A percentile compares a stretch with the other conserved stretches of the same genome.
These are phyloP conservation scores for Nemania sp. DNA, from an alignment of 2,329 filamentous ascomycete genomes.

Conservation along the genomic window DNA sequence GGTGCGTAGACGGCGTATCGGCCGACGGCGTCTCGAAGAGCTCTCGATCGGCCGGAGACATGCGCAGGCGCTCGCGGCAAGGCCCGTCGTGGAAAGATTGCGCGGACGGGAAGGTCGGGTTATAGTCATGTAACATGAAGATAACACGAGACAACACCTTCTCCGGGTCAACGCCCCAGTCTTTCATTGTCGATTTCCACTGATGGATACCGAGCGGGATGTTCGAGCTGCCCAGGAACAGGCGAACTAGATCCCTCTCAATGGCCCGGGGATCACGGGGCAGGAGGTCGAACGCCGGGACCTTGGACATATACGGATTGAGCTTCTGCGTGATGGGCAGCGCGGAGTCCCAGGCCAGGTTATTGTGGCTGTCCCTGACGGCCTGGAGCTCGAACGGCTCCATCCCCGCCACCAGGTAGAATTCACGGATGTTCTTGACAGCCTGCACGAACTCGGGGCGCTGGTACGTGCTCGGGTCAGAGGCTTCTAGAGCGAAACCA, in stretches of 20 bases:
- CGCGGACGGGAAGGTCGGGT: not conserved
- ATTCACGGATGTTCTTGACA: constrained; percentile 5
- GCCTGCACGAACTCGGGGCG: not conserved
- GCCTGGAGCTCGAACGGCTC: not conserved
- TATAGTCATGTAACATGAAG: constrained; percentile 3
- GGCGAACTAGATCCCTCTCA: not conserved
- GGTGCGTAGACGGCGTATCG: not conserved
- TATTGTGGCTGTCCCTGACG: not conserved
- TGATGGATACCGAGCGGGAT: not conserved
- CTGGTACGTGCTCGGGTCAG: not conserved
- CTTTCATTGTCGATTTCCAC: not conserved
- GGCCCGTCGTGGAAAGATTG: not conserved
- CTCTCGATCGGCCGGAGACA: not conserved
- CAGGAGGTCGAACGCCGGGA: constrained; percentile 4
- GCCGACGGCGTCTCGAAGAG: not conserved
- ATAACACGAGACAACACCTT: constrained; percentile 8
- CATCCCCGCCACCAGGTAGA: constrained; percentile 6
- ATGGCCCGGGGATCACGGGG: constrained; percentile 8
- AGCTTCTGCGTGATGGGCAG: not conserved
- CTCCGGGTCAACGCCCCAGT: constrained; percentile 9
- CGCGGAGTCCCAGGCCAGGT: not conserved
- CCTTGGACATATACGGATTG: constrained; percentile 4
- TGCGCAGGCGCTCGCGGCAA: not conserved
- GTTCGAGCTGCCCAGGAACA: not conserved
- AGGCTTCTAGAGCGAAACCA: not conserved